phyloP scores from a whole-genome alignment of 2,329 filamentous ascomycete genomes.

The Rhynchosporium agropyri region DNA sequence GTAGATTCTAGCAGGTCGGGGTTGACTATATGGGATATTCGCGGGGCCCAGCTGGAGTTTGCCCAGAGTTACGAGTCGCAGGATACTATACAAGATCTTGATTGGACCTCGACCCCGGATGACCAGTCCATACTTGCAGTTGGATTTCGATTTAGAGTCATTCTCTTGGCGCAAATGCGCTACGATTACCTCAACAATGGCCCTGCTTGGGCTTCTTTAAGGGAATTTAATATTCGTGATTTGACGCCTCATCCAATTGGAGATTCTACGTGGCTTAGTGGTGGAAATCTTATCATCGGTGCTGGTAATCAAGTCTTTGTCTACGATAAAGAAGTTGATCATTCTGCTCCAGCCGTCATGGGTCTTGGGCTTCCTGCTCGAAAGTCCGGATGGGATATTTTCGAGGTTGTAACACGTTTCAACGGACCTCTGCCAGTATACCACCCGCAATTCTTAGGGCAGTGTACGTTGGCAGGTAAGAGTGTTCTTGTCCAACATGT shows the following conservation, averaged over 20 bases:
- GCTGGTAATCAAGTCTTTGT: constrained; percentile 91
- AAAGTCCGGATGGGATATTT: constrained; percentile 59
- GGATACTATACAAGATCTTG: constrained; percentile 80
- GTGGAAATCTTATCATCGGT: constrained; percentile 83
- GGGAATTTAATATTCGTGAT: constrained; percentile 79
- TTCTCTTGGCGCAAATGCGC: constrained; percentile 82
- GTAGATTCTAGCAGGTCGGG: constrained; percentile 73
- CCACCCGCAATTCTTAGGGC: constrained; percentile 86
- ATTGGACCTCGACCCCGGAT: constrained; percentile 92
- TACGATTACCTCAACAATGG: constrained; percentile 89
- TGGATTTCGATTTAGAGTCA: constrained; percentile 84
- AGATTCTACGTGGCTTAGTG: constrained; percentile 87
- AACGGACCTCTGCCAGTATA: constrained; percentile 89
- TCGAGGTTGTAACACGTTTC: constrained; percentile 78
- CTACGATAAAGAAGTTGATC: constrained; percentile 74
- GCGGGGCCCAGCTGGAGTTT: constrained; percentile 79
- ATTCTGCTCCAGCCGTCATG: constrained; percentile 45
- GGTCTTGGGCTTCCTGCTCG: constrained; percentile 35
- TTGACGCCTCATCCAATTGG: constrained; percentile 88
- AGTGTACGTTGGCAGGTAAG: constrained; percentile 84
- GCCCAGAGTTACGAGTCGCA: constrained; percentile 72
- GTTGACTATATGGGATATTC: constrained; percentile 89
- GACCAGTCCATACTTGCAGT: constrained; percentile 87
- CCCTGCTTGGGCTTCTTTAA: constrained; percentile 85
- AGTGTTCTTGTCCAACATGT: constrained; percentile 70